Conservation (phyloP, 495 filamentous ascomycete genomes). For the Tuber calosporum region DNA sequence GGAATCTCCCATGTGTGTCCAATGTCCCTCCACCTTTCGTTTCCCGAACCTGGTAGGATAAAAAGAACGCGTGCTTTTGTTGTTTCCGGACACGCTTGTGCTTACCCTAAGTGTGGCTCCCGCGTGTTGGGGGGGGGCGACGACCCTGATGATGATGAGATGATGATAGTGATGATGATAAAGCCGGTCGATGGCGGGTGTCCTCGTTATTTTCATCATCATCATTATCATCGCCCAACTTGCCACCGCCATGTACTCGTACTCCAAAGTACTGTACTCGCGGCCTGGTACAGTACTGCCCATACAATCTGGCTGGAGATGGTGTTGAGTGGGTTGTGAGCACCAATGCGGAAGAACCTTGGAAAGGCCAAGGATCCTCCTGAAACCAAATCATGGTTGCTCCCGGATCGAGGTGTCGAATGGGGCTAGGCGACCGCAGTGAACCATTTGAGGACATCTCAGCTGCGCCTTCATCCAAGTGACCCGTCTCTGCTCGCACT, state of each 20-base stretch:
- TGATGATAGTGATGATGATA: too few relatives aligned
- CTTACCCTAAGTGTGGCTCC: neutral
- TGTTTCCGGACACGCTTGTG: neutral
- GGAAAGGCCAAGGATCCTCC: constrained; percentile 23
- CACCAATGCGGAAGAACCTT: constrained; percentile 8
- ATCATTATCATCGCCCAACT: neutral
- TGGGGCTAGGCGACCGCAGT: constrained; percentile 11
- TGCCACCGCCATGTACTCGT: constrained; percentile 17
- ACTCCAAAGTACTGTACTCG: neutral
- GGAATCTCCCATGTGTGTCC: neutral
- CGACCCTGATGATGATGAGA: neutral
- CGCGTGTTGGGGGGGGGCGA: neutral
- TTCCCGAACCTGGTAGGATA: neutral
- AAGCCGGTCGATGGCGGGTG: neutral
- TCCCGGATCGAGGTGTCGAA: constrained; percentile 25
- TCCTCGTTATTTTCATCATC: neutral
- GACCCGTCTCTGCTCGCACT: too few relatives aligned
- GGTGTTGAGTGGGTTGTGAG: neutral
- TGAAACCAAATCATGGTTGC: constrained; percentile 19
- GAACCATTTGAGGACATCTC: constrained; percentile 6
- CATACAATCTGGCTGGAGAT: neutral
- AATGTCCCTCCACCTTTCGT: neutral
- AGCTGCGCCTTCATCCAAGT: constrained; percentile 29
- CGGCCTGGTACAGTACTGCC: neutral
- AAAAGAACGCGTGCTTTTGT: neutral